Evolutionary conservation across 2,329 filamentous ascomycete genomes (phyloP).

Genomic region (Trichoderma sp.): DNA sequence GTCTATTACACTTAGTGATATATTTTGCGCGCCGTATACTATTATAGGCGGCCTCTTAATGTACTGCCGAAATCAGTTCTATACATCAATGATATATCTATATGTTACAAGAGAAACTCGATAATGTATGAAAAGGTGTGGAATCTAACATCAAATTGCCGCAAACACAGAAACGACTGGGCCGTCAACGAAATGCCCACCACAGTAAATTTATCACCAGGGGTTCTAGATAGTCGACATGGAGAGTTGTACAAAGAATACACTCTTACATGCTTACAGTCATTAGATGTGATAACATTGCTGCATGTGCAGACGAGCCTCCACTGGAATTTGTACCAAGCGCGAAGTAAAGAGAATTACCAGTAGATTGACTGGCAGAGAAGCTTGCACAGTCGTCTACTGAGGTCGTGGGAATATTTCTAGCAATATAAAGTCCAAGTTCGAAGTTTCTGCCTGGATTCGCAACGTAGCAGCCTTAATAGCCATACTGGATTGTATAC

Average conservation of each 20-base stretch:
- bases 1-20: not conserved
- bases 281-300: not conserved
- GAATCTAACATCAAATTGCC: not conserved
- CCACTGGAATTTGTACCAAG: not conserved
- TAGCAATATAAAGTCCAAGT: not conserved
- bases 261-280: not conserved
- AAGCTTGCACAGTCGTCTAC: not conserved
- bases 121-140: not conserved
- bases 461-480: not conserved
- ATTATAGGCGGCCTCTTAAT: not conserved
- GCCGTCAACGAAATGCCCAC: not conserved
- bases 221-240: not conserved
- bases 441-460: not conserved
- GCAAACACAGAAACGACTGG: not conserved
- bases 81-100: not conserved
- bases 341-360: not conserved
- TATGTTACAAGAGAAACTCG: not conserved
- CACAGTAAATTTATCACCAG: not conserved
- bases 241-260: not conserved
- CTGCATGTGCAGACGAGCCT: not conserved
- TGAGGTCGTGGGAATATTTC: not conserved
- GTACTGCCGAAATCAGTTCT: not conserved
- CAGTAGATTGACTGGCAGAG: not conserved
- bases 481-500: not conserved
- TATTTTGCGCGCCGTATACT: not conserved